Base-by-base conservation (phyloP, 1,284 basidiomycete species). In the Rugiboletus extremiorientalis region DNA sequence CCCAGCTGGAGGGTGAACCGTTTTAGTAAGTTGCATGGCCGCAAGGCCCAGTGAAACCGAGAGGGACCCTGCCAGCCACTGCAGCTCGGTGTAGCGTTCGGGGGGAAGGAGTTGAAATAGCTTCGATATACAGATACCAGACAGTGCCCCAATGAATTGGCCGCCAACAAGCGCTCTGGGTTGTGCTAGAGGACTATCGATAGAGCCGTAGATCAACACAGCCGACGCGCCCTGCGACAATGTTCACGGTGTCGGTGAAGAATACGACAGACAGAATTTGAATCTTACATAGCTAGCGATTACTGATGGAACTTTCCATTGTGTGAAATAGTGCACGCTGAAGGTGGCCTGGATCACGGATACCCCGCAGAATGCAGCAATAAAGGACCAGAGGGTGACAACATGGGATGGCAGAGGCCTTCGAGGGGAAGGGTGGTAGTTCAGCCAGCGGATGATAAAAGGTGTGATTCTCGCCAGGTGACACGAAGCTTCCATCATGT, bases 1-100 rank as follows among this genome's bases (percentile, higher is more conserved):
- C 65, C 84, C 86, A 38, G 81, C 85, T 10, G 86, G 86, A 7
- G 85, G 86, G 66, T 88, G 85, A 2, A 79, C 79, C 0, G 83
- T 84, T 2, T 74, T 73, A 2, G 84, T 84, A 33, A 86, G 73
- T 63, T 85, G 63, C 69, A 68, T 62, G 36, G 50, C 55, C 78
- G 84, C 77, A 33, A 85, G 69, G 22, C 83, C 67, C 12, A 76
- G 65, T 0, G 83, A 80, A 60, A 82, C 81, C 2, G 79, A 72
- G 8, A 87, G 69, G 0, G 82, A 83, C 6, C 78, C 85, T 46
- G 81, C 81, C 23, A 86, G 70, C 82, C 84, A 87, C 37, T 76
- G 65, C 12, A 82, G 67, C 8, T 80, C 71, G 37, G 77, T 60
- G 60, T 81, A 79, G 22, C 72, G 67, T 58, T 80, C 74, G 60